Conservation (phyloP, 129 eudicot species). For the Logfia minima region DNA sequence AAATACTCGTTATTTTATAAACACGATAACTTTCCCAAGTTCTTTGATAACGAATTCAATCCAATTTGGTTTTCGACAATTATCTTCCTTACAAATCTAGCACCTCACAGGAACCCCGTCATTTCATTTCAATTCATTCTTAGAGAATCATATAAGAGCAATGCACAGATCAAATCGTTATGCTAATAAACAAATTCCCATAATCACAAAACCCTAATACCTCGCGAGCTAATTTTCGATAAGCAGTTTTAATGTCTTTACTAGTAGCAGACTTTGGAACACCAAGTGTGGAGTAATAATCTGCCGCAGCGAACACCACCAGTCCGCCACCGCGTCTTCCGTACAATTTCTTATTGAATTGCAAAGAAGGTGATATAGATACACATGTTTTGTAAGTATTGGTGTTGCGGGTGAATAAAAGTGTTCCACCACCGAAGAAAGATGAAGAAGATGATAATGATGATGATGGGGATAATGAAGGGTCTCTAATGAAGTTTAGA, state of each 20-base stretch:
- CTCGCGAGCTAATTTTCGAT: slow-evolving; percentile 91
- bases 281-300: slow-evolving; percentile 95
- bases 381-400: slow-evolving; percentile 30
- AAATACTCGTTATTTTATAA: not conserved
- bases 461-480: slow-evolving; percentile 33
- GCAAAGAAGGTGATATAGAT: slow-evolving; percentile 35
- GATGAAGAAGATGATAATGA: slow-evolving; percentile 44
- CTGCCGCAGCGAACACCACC: slow-evolving; percentile 71
- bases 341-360: slow-evolving; percentile 37
- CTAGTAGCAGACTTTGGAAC: slow-evolving; percentile 68
- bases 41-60: not conserved
- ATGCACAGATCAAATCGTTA: not conserved
- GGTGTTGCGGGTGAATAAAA: slow-evolving; percentile 29
- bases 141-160: not conserved
- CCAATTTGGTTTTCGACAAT: not conserved
- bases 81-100: not conserved
- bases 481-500: slow-evolving; percentile 38
- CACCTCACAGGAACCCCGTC: not conserved
- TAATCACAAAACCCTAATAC: slow-evolving; percentile 33
- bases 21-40: not conserved
- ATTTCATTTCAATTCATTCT: slow-evolving; percentile 12
- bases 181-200: not conserved
- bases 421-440: slow-evolving; percentile 52
- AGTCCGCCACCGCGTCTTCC: slow-evolving; percentile 47
- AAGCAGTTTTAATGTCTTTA: slow-evolving; percentile 91